Conservation (phyloP, 495 filamentous ascomycete genomes). For the Cercophora newfieldiana region DNA sequence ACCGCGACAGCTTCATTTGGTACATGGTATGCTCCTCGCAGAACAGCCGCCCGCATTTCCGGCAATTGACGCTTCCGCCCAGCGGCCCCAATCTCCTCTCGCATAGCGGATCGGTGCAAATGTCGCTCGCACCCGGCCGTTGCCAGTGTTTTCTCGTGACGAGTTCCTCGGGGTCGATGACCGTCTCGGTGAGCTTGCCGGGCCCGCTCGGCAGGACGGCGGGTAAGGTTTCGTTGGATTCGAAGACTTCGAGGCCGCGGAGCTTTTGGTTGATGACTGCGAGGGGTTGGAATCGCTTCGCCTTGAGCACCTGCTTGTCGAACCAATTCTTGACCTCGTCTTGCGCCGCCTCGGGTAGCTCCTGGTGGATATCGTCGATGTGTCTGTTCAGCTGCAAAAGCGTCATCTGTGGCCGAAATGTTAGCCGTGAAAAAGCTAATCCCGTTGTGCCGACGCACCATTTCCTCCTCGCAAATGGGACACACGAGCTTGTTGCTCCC, state of each 20-base stretch:
- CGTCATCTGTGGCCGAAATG: constrained; percentile 62
- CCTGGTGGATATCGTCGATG: constrained; percentile 90
- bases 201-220: constrained; percentile 27
- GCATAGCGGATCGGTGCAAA: constrained; percentile 85
- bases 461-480: constrained; percentile 96
- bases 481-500: constrained; percentile 66
- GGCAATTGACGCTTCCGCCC: constrained; percentile 85
- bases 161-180: constrained; percentile 82
- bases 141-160: constrained; percentile 92
- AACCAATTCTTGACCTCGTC: constrained; percentile 99
- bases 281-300: constrained; percentile 92
- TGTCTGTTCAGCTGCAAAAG: constrained; percentile 92
- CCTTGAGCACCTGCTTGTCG: constrained; percentile 91
- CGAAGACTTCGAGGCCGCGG: constrained; percentile 95
- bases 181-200: constrained; percentile 37
- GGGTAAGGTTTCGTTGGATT: constrained; percentile 73
- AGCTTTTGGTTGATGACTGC: constrained; percentile 87
- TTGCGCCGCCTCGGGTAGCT: constrained; percentile 89
- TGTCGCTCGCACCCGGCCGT: constrained; percentile 64
- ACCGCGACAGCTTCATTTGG: constrained; percentile 93
- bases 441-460: constrained; percentile 51
- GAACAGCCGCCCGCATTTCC: constrained; percentile 88
- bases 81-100: constrained; percentile 73
- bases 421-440: background rate
- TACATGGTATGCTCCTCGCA: constrained; percentile 99